Conservation (phyloP, 2,329 filamentous ascomycete genomes). For the Cordyceps fumosorosea region DNA sequence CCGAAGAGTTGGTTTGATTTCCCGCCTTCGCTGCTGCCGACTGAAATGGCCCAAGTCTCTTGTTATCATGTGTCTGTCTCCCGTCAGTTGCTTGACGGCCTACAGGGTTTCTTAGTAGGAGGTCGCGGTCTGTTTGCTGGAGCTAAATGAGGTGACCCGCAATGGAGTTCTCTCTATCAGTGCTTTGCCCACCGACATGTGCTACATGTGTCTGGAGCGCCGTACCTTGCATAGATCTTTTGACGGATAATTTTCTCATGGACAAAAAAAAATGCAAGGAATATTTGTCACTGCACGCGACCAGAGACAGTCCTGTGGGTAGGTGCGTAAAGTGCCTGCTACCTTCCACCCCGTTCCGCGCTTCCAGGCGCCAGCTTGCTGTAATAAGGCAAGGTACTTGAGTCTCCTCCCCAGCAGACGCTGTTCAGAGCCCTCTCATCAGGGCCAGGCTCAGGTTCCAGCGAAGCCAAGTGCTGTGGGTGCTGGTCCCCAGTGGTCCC, state of each 20-base stretch:
- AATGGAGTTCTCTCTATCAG: background rate
- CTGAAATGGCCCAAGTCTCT: background rate
- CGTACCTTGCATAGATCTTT: background rate
- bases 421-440: background rate
- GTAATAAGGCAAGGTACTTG: no score
- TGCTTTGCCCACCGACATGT: background rate
- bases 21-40: background rate
- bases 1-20: background rate
- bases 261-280: background rate
- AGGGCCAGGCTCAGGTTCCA: background rate
- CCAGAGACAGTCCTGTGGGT: background rate
- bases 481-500: background rate
- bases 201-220: background rate
- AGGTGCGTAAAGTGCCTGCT: no score
- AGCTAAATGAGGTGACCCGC: conserved; percentile 3
- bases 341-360: no score
- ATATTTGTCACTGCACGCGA: background rate
- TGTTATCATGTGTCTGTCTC: background rate
- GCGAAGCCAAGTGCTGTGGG: background rate
- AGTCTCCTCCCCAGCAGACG: background rate
- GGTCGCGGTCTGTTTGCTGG: background rate
- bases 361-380: background rate
- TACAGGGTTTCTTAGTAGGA: background rate
- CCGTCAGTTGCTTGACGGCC: background rate
- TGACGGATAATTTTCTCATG: background rate